Percentiles rank a stretch among this genome's conserved stretches.
These are phyloP conservation scores for Volvox carteri DNA, from an alignment of 163 green algal species.

Conservation along the genomic window DNA sequence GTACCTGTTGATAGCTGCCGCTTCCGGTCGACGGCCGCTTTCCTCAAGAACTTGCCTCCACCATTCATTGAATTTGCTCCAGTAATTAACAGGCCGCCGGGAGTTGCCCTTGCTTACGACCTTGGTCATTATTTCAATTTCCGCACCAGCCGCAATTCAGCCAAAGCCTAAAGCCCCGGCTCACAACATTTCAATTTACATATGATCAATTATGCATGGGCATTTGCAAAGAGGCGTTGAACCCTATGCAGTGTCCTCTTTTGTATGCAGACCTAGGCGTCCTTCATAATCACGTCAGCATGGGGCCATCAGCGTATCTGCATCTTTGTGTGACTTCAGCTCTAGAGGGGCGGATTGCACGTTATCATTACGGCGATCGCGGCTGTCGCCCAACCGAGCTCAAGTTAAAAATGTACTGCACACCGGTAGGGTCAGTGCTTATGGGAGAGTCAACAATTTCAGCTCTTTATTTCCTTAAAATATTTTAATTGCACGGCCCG, in stretches of 20 bases:
- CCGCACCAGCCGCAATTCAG: background rate
- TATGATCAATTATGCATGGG: background rate
- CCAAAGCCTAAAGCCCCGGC: background rate
- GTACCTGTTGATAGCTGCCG: slow-evolving; percentile 46
- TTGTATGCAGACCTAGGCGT: background rate
- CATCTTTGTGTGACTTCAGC: background rate
- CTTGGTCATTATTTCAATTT: slow-evolving; percentile 41
- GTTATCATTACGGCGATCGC: background rate
- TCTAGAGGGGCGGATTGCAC: background rate
- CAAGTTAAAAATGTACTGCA: slow-evolving; percentile 10
- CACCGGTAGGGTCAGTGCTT: too few relatives aligned
- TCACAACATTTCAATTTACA: background rate
- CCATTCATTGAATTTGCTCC: slow-evolving; percentile 50
- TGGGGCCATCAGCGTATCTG: background rate
- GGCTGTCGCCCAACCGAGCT: background rate
- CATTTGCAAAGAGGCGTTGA: background rate
- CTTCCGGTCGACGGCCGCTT: slow-evolving; percentile 21
- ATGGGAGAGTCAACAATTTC: too few relatives aligned
- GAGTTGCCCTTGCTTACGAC: background rate
- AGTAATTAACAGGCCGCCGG: slow-evolving; percentile 43
- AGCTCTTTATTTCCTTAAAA: too few relatives aligned
- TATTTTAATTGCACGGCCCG: too few relatives aligned
- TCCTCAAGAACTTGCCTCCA: slow-evolving; percentile 39
- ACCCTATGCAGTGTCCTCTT: background rate
- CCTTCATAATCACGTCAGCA: too few relatives aligned